Evolutionary conservation across 2,329 filamentous ascomycete species (phyloP).

Genomic region (Trichoderma sp.): DNA sequence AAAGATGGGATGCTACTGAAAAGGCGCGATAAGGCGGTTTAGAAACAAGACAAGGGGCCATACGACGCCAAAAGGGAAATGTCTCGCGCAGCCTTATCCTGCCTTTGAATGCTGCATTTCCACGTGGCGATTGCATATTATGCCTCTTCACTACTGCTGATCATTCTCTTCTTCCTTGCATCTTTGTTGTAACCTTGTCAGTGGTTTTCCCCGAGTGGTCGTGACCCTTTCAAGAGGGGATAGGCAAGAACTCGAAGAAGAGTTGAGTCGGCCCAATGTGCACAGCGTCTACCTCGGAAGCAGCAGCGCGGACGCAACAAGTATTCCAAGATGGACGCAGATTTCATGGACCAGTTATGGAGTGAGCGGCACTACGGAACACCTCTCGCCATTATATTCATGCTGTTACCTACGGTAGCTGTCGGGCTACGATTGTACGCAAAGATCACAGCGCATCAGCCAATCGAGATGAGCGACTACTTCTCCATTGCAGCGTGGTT

Average conservation of each 20-base stretch:
- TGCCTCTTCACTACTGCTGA: slow-evolving; percentile 10
- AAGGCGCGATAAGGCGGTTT: slow-evolving; percentile 1
- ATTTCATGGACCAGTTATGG: slow-evolving; percentile 12
- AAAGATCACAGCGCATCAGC: slow-evolving; percentile 9
- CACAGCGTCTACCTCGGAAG: not conserved
- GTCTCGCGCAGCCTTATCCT: not conserved
- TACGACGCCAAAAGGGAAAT: slow-evolving; percentile 3
- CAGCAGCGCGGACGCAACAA: not conserved
- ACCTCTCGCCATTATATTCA: slow-evolving; percentile 9
- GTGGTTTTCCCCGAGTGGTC: not conserved
- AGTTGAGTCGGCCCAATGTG: not conserved
- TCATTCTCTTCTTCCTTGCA: slow-evolving; percentile 11
- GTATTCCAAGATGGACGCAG: slow-evolving; percentile 8
- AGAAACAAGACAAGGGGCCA: not conserved
- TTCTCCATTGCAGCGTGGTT: slow-evolving; percentile 7
- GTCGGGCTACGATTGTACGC: slow-evolving; percentile 7
- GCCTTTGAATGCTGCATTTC: not conserved
- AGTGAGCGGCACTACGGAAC: slow-evolving; percentile 13
- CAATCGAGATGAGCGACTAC: slow-evolving; percentile 7
- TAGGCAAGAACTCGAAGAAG: not conserved
- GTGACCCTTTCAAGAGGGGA: not conserved
- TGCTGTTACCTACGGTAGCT: slow-evolving; percentile 3
- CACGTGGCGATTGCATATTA: slow-evolving; percentile 13
- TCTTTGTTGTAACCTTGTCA: not conserved
- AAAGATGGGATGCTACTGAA: not conserved